phyloP scores from a whole-genome alignment of 805 yeast species.

The Yarrowia divulgata region DNA sequence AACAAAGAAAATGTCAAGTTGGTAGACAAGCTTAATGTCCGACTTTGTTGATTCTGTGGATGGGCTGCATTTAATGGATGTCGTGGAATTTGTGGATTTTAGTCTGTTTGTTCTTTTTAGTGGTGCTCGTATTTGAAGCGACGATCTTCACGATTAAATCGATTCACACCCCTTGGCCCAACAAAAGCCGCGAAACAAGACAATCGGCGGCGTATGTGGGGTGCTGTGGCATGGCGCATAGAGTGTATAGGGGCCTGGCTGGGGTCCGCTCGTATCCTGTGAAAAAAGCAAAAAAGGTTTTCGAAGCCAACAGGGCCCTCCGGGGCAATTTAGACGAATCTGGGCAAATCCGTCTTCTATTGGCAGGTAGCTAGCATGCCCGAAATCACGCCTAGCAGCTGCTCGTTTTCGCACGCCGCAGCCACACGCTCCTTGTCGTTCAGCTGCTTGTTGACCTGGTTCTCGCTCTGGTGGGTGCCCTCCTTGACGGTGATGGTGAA shows the following conservation, averaged over 20 bases:
- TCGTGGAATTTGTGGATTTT: neutral
- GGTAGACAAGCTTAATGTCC: constrained; percentile 11
- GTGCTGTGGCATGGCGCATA: neutral
- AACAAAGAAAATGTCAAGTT: constrained; percentile 1
- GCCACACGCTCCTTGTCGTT: constrained; percentile 98
- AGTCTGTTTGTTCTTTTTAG: no score
- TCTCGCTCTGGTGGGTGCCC: constrained; percentile 95
- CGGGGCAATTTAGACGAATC: neutral
- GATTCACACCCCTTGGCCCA: neutral
- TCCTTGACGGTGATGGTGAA: constrained; percentile 80
- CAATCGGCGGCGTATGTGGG: neutral
- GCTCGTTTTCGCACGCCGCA: constrained; percentile 98
- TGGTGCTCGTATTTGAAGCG: neutral
- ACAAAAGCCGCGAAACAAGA: neutral
- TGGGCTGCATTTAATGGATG: neutral
- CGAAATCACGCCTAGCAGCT: constrained; percentile 84
- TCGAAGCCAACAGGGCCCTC: neutral
- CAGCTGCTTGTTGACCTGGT: constrained; percentile 93
- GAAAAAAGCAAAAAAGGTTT: constrained; percentile 28
- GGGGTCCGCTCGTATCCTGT: constrained; percentile 26
- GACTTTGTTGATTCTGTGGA: neutral
- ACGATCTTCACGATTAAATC: neutral
- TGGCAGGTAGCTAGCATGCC: constrained; percentile 86
- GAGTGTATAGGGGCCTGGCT: neutral
- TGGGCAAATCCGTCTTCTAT: constrained; percentile 22